Evolutionary conservation across 208 protist genomes (phyloP), one percentile per base, ranked within the genome.

Genomic region (Leishmania mexicana): DNA sequence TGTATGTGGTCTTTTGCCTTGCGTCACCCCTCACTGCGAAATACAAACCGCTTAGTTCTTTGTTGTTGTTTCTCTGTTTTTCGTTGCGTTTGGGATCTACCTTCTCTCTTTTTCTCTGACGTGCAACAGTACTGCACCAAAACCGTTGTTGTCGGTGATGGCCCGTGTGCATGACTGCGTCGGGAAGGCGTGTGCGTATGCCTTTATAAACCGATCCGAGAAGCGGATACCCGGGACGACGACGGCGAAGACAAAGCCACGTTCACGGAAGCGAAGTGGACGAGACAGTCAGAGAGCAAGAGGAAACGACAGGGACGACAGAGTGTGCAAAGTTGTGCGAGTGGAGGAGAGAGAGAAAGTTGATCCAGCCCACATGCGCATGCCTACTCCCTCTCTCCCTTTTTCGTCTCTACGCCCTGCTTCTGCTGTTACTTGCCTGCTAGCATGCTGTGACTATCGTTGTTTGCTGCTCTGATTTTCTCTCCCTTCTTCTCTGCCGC

Each of bases 341-440:
- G 6, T 62, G 57, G 13, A 31, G 28, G 28, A 62, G 28, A 6
- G 57, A 31, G 57, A 8, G 57, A 31, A 24, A 31, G 28, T 7
- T 62, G 57, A 15, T 31, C 0, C 17, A 4, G 4, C 19, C 13
- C 24, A 62, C 24, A 62, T 31, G 28, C 5, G 13, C 24, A 0
- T 62, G 57, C 7, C 57, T 62, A 24, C 15, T 19, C 31, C 31
- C 62, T 42, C 31, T 76, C 51, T 76, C 74, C 38, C 71, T 65
- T 24, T 79, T 81, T 73, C 17, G 76, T 83, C 68, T 86, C 31
- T 64, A 11, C 78, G 28, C 40, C 57, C 75, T 71, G 80, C 75
- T 64, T 68, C 8, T 40, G 31, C 31, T 68, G 10, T 40, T 35
- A 15, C 31, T 10, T 68, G 13, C 31, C 13, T 21, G 62, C 31